These are phyloP conservation scores for Kalaharituber pfeilii DNA, from an alignment of 2,329 filamentous ascomycete species.

Conservation along the genomic window DNA sequence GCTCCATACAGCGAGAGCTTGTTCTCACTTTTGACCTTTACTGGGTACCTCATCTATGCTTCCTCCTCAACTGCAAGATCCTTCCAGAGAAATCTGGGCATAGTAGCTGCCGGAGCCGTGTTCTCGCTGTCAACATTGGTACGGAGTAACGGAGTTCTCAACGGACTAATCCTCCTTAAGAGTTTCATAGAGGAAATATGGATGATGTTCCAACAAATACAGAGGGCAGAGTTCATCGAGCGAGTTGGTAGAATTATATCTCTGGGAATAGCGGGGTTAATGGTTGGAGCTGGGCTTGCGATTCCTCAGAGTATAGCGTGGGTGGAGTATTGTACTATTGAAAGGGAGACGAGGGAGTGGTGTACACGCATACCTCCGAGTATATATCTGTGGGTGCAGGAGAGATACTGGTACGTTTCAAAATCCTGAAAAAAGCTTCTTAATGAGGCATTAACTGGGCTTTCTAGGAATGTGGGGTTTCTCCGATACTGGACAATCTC, in stretches of 20 bases:
- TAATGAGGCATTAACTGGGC: no score
- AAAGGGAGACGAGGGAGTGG: conserved; percentile 50
- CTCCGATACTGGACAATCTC: conserved; percentile 76
- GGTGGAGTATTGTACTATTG: conserved; percentile 48
- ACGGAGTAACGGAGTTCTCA: conserved; percentile 73
- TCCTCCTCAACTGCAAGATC: conserved; percentile 20
- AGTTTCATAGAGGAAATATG: conserved; percentile 35
- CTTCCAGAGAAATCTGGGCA: conserved; percentile 29
- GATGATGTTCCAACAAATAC: conserved; percentile 26
- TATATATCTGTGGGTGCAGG: conserved; percentile 81
- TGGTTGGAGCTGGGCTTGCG: conserved; percentile 49
- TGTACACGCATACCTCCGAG: conserved; percentile 57
- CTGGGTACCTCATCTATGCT: conserved; percentile 53
- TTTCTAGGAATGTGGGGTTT: conserved; percentile 62
- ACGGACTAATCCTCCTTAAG: conserved; percentile 56
- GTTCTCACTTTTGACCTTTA: conserved; percentile 61
- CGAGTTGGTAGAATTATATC: conserved; percentile 38
- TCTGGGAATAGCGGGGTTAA: conserved; percentile 47
- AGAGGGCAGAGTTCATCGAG: conserved; percentile 17
- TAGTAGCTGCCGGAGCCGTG: conserved; percentile 45
- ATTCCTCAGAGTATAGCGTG: conserved; percentile 64
- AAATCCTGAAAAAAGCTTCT: no score
- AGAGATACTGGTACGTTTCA: conserved; percentile 70
- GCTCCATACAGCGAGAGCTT: conserved; percentile 69
- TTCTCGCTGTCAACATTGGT: conserved; percentile 60